Evolutionary conservation across 352 stramenopile species (phyloP).

Genomic region (Globisporangium splendens): DNA sequence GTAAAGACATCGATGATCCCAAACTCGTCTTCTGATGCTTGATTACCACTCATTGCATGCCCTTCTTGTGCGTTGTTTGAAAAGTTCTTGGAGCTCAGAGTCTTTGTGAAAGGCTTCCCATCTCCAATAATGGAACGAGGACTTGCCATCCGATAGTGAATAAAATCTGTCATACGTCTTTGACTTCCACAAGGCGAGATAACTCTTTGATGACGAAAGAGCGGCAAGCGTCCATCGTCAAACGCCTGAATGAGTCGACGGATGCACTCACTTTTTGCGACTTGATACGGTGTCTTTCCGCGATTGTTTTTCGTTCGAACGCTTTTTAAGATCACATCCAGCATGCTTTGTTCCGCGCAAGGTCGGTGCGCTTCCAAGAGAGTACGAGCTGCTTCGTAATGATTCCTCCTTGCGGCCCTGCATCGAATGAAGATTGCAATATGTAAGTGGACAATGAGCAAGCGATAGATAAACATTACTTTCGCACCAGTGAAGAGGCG

Average conservation of each 20-base stretch:
- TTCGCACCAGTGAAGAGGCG: constrained; percentile 61
- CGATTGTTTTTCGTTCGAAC: constrained; percentile 44
- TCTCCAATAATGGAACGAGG: background rate
- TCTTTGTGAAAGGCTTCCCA: constrained; percentile 1
- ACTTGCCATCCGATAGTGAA: constrained; percentile 5
- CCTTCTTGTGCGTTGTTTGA: background rate
- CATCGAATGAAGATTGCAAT: background rate
- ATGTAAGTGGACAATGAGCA: background rate
- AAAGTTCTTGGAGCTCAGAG: constrained; percentile 16
- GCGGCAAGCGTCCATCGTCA: constrained; percentile 37
- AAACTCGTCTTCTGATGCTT: constrained; percentile 23
- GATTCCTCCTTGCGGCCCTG: constrained; percentile 56
- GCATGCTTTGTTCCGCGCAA: constrained; percentile 20
- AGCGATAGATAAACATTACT: background rate
- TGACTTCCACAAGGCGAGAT: constrained; percentile 1
- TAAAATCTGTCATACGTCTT: constrained; percentile 28
- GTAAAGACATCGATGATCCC: constrained; percentile 20
- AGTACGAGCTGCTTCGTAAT: constrained; percentile 52
- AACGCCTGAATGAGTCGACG: constrained; percentile 39
- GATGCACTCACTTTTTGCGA: constrained; percentile 46
- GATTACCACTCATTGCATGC: background rate
- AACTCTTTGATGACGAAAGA: constrained; percentile 20
- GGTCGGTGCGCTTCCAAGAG: constrained; percentile 41
- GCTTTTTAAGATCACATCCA: constrained; percentile 27
- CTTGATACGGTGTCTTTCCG: constrained; percentile 31